Base-by-base conservation (phyloP, 164 flowering plant genomes). In the Vitis rupestris region DNA sequence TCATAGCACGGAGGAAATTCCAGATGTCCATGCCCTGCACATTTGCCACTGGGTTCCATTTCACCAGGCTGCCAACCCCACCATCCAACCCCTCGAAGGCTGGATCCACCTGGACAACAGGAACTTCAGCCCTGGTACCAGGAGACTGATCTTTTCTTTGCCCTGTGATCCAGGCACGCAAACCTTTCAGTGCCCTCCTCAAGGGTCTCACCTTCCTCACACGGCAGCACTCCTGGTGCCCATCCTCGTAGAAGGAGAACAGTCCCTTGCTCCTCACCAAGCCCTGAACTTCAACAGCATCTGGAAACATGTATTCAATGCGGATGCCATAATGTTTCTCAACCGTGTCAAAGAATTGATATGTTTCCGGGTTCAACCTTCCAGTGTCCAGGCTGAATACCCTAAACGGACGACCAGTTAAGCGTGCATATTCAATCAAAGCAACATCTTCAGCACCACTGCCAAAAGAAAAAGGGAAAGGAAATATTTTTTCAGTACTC, bases 401-500 rank as follows among this genome's bases (percentile, higher is more conserved):
- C 81, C 99, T 76, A 72, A 83, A 95, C 4, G 98, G 99, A 52
- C 99, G 76, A 16, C 99, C 97, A 0, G 99, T 95, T 63, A 95
- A 74, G 9, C 61, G 76, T 1, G 99, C 99, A 73, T 95, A 95
- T 84, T 95, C 98, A 6, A 95, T 90, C 88, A 95, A 73, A 17
- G 88, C 94, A 47, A 95, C 96, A 80, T 95, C 99, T 77, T 95
- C 99, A 27, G 99, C 99, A 56, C 99, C 99, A 86, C 99, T 95
- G 96, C 80, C 19, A 72, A 68, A 73, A 49, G 10, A 56, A 61
- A 14, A 23, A 50, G 4, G 48, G 61, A 12, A 9, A 53, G 16
- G 3, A 15, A 58, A 1, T 3, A 66, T n/a, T 4, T 57, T 17
- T 11, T 12, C 60, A 14, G 17, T 13, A 8, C 13, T 13, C 2